Evolutionary conservation across 2,329 filamentous ascomycete genomes (phyloP).

Genomic region (Colletotrichum tofieldiae): DNA sequence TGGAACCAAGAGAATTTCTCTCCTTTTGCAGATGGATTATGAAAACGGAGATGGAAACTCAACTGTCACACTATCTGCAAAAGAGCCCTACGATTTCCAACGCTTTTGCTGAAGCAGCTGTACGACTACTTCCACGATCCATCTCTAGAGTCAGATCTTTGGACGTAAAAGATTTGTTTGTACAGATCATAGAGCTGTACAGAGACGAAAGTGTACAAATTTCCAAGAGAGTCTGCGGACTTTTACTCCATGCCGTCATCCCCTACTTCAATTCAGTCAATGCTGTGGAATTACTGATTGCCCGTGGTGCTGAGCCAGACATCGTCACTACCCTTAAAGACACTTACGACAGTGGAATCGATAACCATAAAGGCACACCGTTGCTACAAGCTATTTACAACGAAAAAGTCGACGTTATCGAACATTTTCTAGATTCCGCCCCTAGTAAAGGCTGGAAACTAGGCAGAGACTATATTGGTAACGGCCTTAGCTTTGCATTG

Average conservation of each 20-base stretch:
- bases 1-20: neutral
- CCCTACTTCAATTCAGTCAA: fast-evolving
- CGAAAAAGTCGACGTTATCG: fast-evolving
- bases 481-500: neutral
- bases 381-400: neutral
- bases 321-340: neutral
- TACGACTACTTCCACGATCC: neutral
- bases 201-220: neutral
- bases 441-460: neutral
- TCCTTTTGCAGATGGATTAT: neutral
- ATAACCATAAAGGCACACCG: neutral
- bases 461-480: neutral
- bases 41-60: neutral
- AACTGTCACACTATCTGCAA: neutral
- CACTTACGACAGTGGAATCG: fast-evolving
- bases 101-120: neutral
- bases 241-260: neutral
- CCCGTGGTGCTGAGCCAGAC: neutral
- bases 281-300: neutral
- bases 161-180: neutral
- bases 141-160: no score
- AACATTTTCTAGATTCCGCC: neutral
- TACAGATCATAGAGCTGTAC: neutral
- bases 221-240: neutral
- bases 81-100: neutral